phyloP scores from a whole-genome alignment of 495 filamentous ascomycete genomes.

The Collariella sp. region DNA sequence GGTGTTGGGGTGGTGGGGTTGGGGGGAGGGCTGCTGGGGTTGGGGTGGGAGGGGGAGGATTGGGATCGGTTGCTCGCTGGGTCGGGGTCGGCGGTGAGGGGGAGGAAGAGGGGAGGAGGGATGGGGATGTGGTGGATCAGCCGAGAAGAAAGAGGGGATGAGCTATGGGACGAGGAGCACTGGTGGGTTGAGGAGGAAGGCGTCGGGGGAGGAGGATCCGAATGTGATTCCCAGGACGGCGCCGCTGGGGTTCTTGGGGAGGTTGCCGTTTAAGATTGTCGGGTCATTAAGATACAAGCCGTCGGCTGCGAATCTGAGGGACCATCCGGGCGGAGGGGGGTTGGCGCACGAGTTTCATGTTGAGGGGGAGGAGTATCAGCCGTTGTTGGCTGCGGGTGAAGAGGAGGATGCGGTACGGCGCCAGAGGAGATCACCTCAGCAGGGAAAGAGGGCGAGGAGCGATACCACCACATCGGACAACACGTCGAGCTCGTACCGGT shows the following conservation, averaged over 20 bases:
- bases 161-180: slow-evolving; percentile 69
- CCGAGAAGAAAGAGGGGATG: slow-evolving; percentile 71
- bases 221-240: slow-evolving; percentile 86
- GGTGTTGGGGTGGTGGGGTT: slow-evolving; percentile 26
- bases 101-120: slow-evolving; percentile 22
- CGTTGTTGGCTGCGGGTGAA: slow-evolving; percentile 54
- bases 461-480: slow-evolving; percentile 71
- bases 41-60: slow-evolving; percentile 62
- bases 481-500: slow-evolving; percentile 82
- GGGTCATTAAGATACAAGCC: slow-evolving; percentile 81
- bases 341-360: slow-evolving; percentile 30
- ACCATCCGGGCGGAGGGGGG: slow-evolving; percentile 58
- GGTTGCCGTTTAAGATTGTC: slow-evolving; percentile 79
- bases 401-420: slow-evolving; percentile 34
- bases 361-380: slow-evolving; percentile 55
- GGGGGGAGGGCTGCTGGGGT: slow-evolving; percentile 52
- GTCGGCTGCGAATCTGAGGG: slow-evolving; percentile 81
- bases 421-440: slow-evolving; percentile 29
- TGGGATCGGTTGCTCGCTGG: slow-evolving; percentile 81
- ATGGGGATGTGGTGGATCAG: slow-evolving; percentile 47
- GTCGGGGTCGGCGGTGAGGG: slow-evolving; percentile 42
- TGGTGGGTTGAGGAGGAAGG: slow-evolving; percentile 53
- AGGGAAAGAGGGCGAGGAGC: slow-evolving; percentile 53
- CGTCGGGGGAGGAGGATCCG: slow-evolving; percentile 64
- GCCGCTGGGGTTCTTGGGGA: slow-evolving; percentile 73